These are phyloP conservation scores for Hortiboletus campestris DNA, from an alignment of 768 basidiomycete genomes.

Conservation along the genomic window DNA sequence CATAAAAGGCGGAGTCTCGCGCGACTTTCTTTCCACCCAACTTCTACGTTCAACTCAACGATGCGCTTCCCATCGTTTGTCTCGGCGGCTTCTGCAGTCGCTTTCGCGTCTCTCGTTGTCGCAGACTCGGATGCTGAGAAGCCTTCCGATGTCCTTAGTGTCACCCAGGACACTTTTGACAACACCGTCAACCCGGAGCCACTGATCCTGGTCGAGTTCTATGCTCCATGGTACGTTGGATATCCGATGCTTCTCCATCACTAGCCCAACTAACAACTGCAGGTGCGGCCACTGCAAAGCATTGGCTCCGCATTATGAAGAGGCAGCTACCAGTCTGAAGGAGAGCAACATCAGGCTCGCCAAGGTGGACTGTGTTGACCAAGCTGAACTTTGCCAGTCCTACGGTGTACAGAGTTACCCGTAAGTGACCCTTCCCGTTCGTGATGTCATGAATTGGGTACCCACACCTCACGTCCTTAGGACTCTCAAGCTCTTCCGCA, in stretches of 20 bases:
- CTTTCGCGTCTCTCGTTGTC: conserved; percentile 52
- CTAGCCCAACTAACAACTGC: neutral
- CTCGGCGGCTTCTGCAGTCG: conserved; percentile 50
- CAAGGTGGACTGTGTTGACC: conserved; percentile 96
- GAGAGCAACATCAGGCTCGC: conserved; percentile 87
- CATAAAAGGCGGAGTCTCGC: conserved; percentile 19
- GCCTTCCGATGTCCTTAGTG: conserved; percentile 74
- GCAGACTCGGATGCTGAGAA: conserved; percentile 43
- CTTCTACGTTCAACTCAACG: conserved; percentile 30
- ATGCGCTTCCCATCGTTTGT: conserved; percentile 65
- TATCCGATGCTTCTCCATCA: neutral
- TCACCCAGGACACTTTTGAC: conserved; percentile 71
- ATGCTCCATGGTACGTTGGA: conserved; percentile 69
- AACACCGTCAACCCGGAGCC: conserved; percentile 60
- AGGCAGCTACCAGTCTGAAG: conserved; percentile 91
- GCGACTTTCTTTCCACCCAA: neutral
- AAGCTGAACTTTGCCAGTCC: conserved; percentile 85
- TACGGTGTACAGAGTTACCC: conserved; percentile 94
- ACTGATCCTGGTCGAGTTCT: conserved; percentile 92
- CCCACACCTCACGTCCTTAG: conserved; percentile 26
- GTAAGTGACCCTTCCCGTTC: conserved; percentile 44
- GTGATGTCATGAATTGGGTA: neutral
- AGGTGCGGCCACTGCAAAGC: conserved; percentile 98
- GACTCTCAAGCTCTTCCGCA: conserved; percentile 88
- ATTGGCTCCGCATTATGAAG: conserved; percentile 90